phyloP scores from a whole-genome alignment of 768 basidiomycete species.

The Suillus weaverae region DNA sequence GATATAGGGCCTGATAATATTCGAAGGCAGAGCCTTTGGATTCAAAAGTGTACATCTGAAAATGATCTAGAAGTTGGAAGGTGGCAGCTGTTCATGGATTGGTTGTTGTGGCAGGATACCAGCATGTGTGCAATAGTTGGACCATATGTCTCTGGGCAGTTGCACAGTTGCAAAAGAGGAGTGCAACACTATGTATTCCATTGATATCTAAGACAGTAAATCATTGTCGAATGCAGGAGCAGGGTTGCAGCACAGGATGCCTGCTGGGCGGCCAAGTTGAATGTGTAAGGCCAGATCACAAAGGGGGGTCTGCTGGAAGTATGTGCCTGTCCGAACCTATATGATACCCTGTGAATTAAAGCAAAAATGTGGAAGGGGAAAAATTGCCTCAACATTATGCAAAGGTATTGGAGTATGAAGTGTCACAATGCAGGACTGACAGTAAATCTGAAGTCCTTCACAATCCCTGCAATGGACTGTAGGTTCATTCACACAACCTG shows the following conservation, averaged over 20 bases:
- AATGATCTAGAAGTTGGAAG: slow-evolving; percentile 24
- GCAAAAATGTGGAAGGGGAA: background rate
- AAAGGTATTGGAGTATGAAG: slow-evolving; percentile 13
- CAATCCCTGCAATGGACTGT: background rate
- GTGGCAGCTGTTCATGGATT: slow-evolving; percentile 29
- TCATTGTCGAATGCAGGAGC: slow-evolving; percentile 15
- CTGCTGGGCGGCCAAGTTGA: slow-evolving; percentile 20
- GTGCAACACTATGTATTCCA: slow-evolving; percentile 20
- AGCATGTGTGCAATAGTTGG: slow-evolving; percentile 12
- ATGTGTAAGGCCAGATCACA: slow-evolving; percentile 18
- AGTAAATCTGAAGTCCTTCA: background rate
- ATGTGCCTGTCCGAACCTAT: slow-evolving; percentile 15
- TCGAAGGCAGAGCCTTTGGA: slow-evolving; percentile 30
- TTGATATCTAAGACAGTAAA: slow-evolving; percentile 24
- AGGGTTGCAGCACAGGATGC: slow-evolving; percentile 8
- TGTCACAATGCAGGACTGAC: slow-evolving; percentile 11
- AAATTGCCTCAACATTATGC: slow-evolving; percentile 21
- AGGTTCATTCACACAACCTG: background rate
- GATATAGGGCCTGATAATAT: slow-evolving; percentile 26
- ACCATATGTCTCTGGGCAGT: slow-evolving; percentile 6
- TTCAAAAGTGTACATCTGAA: slow-evolving; percentile 28
- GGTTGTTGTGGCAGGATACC: slow-evolving; percentile 15
- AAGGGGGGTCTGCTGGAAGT: slow-evolving; percentile 13
- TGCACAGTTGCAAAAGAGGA: slow-evolving; percentile 17
- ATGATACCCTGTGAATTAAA: background rate